phyloP scores from a whole-genome alignment of 768 basidiomycete genomes.

The Russula lepida region DNA sequence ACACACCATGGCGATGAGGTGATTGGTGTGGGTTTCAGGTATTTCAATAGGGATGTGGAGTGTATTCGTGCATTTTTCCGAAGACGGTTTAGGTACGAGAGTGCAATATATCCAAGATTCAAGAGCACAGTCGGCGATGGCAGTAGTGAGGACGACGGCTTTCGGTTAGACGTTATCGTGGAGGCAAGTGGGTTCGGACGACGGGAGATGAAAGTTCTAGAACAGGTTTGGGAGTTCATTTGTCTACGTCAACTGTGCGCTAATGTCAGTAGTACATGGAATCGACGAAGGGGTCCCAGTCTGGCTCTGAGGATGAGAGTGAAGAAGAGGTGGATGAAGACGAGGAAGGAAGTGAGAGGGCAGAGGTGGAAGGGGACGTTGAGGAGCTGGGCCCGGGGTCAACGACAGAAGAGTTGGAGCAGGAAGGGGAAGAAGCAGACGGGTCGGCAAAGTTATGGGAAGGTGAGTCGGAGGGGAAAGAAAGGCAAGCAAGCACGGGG shows the following conservation, averaged over 20 bases:
- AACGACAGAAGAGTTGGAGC: background rate
- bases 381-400: background rate
- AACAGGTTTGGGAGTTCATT: conserved; percentile 51
- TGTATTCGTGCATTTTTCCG: conserved; percentile 92
- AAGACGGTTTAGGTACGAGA: conserved; percentile 89
- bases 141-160: conserved; percentile 36
- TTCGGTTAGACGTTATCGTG: conserved; percentile 82
- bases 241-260: background rate
- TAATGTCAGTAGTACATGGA: conserved; percentile 21
- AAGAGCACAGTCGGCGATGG: conserved; percentile 47
- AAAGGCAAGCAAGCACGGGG: no score
- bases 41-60: conserved; percentile 97
- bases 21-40: conserved; percentile 46
- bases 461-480: no score
- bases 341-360: conserved; percentile 18
- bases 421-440: background rate
- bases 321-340: conserved; percentile 25
- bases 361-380: conserved; percentile 2
- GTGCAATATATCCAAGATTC: conserved; percentile 80
- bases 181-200: conserved; percentile 90
- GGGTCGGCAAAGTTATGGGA: background rate
- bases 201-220: conserved; percentile 72
- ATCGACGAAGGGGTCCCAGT: conserved; percentile 23
- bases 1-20: background rate
- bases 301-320: conserved; percentile 28